Evolutionary conservation across 306 rosid species (phyloP).

Genomic region (Cicer arietinum): DNA sequence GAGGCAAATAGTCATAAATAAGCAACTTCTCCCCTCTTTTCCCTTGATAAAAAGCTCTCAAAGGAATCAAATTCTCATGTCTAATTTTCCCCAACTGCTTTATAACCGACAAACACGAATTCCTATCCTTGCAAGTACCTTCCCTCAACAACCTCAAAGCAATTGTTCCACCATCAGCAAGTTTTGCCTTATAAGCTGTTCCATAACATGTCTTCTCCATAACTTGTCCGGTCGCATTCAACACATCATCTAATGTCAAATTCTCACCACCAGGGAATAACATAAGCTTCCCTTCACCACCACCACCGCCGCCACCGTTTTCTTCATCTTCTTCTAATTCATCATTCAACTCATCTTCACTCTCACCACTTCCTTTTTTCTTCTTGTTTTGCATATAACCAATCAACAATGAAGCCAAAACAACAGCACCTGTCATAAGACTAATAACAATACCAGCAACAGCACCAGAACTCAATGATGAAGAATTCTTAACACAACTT

Average conservation of each 20-base stretch:
- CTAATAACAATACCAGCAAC: constrained; percentile 95
- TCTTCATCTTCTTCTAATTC: constrained; percentile 67
- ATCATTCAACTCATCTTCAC: constrained; percentile 84
- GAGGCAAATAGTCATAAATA: constrained; percentile 82
- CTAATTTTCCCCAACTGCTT: constrained; percentile 88
- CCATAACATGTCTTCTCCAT: constrained; percentile 98
- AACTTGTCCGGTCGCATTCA: constrained; percentile 97
- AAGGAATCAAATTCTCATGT: constrained; percentile 92
- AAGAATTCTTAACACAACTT: constrained; percentile 62
- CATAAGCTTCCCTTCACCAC: constrained; percentile 91
- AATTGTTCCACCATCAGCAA: constrained; percentile 88
- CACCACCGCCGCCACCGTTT: constrained; percentile 45
- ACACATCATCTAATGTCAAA: constrained; percentile 90
- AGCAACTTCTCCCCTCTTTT: constrained; percentile 98
- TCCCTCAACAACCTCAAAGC: constrained; percentile 90
- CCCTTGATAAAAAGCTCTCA: constrained; percentile 97
- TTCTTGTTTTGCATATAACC: constrained; percentile 92
- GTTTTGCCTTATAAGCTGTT: constrained; percentile 95
- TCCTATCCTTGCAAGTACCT: constrained; percentile 90
- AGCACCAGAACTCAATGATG: constrained; percentile 86
- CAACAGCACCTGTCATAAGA: constrained; percentile 86
- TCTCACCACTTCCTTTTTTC: constrained; percentile 69
- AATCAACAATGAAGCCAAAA: constrained; percentile 81
- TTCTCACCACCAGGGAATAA: constrained; percentile 90
- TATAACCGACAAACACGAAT: constrained; percentile 71